phyloP scores from a whole-genome alignment of 164 flowering plant genomes.

The Vitis vinifera region ASM3070453v1 NC_081823.1:7078001-7078500 shows the following conservation, averaged over 20 bases:
- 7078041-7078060: conserved; percentile 6
- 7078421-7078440: too few relatives aligned
- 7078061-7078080: conserved; percentile 11
- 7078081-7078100: conserved; percentile 33
- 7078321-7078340: conserved; percentile 15
- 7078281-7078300: background rate
- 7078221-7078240: conserved; percentile 39
- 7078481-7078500: too few relatives aligned
- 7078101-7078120: conserved; percentile 58
- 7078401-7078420: background rate
- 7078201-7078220: conserved; percentile 48
- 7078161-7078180: conserved; percentile 59
- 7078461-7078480: too few relatives aligned
- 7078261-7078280: conserved; percentile 27
- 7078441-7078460: too few relatives aligned
- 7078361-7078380: too few relatives aligned
- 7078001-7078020: conserved; percentile 7
- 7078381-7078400: background rate
- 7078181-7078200: conserved; percentile 59
- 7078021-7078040: conserved; percentile 9
- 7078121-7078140: conserved; percentile 63
- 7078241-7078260: conserved; percentile 45
- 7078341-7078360: background rate
- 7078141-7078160: conserved; percentile 65
- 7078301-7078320: conserved; percentile 8